phyloP scores from a whole-genome alignment of 805 yeast genomes.

The Wickerhamiella bombiphila region DNA sequence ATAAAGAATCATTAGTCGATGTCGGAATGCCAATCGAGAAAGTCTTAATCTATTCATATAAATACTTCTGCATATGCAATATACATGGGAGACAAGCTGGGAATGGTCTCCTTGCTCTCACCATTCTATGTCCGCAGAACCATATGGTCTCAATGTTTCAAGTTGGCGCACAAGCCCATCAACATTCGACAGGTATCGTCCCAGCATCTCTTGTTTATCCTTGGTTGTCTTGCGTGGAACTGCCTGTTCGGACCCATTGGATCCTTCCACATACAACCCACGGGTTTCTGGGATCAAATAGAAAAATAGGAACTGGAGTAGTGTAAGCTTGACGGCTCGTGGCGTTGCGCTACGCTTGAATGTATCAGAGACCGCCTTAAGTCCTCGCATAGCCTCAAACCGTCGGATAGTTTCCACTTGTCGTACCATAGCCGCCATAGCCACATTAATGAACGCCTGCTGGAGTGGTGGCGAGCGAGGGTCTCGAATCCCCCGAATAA shows the following conservation, averaged over 20 bases:
- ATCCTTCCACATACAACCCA: conserved; percentile 8
- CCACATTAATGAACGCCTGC: conserved; percentile 33
- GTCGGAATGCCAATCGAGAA: no score
- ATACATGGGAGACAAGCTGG: no score
- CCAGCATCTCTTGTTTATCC: conserved; percentile 32
- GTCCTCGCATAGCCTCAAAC: conserved; percentile 46
- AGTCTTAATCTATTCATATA: no score
- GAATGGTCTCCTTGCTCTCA: conserved; percentile 16
- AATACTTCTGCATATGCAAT: no score
- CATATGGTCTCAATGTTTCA: conserved; percentile 34
- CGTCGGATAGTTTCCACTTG: conserved; percentile 41
- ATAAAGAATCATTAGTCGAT: no score
- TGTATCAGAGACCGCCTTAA: conserved; percentile 35
- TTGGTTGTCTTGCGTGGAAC: conserved; percentile 27
- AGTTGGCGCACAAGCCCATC: conserved; percentile 34
- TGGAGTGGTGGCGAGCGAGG: conserved; percentile 18
- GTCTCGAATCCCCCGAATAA: conserved; percentile 8
- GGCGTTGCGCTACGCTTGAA: conserved; percentile 29
- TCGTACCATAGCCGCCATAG: conserved; percentile 44
- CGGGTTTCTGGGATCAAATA: conserved; percentile 48
- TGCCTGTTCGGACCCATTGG: conserved; percentile 15
- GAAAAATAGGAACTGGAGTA: conserved; percentile 54
- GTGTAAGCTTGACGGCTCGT: conserved; percentile 45
- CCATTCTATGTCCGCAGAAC: conserved; percentile 35
- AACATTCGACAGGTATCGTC: conserved; percentile 31